These are phyloP conservation scores for Saraca asoca DNA, from an alignment of 331 rosid species.

Conservation along the genomic window DNA sequence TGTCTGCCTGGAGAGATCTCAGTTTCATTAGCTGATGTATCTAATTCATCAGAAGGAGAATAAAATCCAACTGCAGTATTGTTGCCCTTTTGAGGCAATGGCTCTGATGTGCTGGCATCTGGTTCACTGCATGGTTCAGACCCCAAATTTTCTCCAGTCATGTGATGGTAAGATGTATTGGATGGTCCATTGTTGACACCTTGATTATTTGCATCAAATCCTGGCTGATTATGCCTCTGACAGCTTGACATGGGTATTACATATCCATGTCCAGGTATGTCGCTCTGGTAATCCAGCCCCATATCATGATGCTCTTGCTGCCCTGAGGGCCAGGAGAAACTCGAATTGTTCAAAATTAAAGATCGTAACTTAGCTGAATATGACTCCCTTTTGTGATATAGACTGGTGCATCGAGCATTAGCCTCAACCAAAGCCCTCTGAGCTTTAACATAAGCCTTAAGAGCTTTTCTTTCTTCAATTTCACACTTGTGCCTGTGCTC, in stretches of 20 bases:
- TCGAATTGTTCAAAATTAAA: constrained; percentile 60
- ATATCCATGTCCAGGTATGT: constrained; percentile 55
- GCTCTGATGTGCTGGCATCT: constrained; percentile 80
- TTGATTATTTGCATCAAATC: constrained; percentile 53
- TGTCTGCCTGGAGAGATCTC: constrained; percentile 58
- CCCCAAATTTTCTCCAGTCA: constrained; percentile 54
- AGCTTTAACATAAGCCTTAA: constrained; percentile 80
- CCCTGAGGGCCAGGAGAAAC: constrained; percentile 62
- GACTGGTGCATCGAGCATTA: constrained; percentile 72
- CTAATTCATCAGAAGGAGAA: constrained; percentile 67
- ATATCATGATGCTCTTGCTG: constrained; percentile 58
- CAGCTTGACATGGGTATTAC: constrained; percentile 50
- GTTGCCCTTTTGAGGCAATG: constrained; percentile 54
- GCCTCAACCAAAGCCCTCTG: constrained; percentile 86
- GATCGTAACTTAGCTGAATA: constrained; percentile 67
- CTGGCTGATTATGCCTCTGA: constrained; percentile 58
- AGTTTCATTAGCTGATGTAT: constrained; percentile 70
- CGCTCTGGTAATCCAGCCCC: constrained; percentile 50
- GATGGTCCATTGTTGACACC: constrained; percentile 44
- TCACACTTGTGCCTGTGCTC: constrained; percentile 77
- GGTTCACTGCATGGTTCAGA: constrained; percentile 75
- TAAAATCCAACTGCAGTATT: constrained; percentile 53
- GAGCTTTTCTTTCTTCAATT: constrained; percentile 88
- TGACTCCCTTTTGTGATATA: constrained; percentile 76
- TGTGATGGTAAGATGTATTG: constrained; percentile 43